Conservation (phyloP, 805 yeast genomes). For the Nadsonia fulvescens region DNA sequence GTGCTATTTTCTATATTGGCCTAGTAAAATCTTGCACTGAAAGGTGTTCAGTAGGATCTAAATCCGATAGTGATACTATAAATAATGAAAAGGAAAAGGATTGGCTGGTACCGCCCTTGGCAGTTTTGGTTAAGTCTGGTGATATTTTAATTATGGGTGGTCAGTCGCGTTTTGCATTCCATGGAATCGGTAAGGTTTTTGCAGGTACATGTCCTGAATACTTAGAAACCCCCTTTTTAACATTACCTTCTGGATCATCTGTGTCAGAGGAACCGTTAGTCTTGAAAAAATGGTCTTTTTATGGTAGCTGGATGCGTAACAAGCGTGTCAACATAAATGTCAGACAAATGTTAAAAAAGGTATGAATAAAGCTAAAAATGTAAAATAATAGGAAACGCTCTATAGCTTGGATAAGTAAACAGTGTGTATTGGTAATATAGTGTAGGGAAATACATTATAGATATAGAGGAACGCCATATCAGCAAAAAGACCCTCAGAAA, state of each 20-base stretch:
- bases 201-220: slow-evolving; percentile 18
- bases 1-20: slow-evolving; percentile 22
- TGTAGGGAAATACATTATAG: no score
- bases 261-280: no score
- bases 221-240: slow-evolving; percentile 8
- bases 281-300: slow-evolving; percentile 6
- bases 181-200: slow-evolving; percentile 25
- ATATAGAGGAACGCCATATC: no score
- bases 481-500: no score
- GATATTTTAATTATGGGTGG: slow-evolving; percentile 26
- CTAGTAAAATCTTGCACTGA: slow-evolving; percentile 7
- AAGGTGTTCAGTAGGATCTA: no score
- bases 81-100: slow-evolving; percentile 6
- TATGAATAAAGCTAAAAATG: no score
- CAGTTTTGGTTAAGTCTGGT: slow-evolving; percentile 21
- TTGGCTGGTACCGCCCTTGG: slow-evolving; percentile 14
- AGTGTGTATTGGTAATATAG: no score
- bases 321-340: slow-evolving; percentile 24
- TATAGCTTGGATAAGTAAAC: no score
- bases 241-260: no score
- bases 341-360: slow-evolving; percentile 25
- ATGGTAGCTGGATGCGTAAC: slow-evolving; percentile 16
- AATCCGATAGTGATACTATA: no score
- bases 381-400: no score
- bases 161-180: slow-evolving; percentile 22